Evolutionary conservation across 768 basidiomycete species (phyloP), one percentile per base, ranked within the genome.

Genomic region (Scleroderma citrinum): DNA sequence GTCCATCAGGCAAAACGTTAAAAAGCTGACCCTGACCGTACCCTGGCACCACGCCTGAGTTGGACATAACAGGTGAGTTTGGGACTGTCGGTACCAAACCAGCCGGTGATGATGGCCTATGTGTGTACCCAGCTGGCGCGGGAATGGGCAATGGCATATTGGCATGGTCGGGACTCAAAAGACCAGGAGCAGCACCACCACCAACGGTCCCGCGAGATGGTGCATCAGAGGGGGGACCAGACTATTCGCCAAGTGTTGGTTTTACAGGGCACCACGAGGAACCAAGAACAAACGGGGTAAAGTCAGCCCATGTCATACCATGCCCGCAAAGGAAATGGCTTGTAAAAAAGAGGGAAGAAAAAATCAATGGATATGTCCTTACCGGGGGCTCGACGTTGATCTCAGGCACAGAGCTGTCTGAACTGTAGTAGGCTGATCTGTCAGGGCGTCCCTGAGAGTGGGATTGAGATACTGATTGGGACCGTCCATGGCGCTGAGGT

Each of bases 381-480:
- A 66, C 65, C 51, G 65, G 65, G 44, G 65, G 56, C 42, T 68
- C 58, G 6, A 66, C 42, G 23, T 35, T 62, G 51, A 66, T 66
- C 43, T 68, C 65, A 55, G 65, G 65, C 46, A 66, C 60, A 41
- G 65, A 66, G 26, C 65, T 68, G 37, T 68, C 65, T 29, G 66
- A 68, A 21, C 41, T 54, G 38, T 50, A 45, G 20, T 49, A 51
- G 37, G 48, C 48, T 47, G 57, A 58, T 44, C 46, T 39, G 26
- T 59, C 48, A 39, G 52, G 26, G 26, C 60, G 58, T 44, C 58
- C 58, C 49, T 66, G 61, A 55, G 54, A 26, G 14, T 42, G 40
- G 19, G 40, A 64, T 20, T 62, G 64, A 35, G 56, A 58, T 19
- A 36, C 20, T 13, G 54, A 48, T 11, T 50, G 10, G 14, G 47